phyloP scores from a whole-genome alignment of 164 flowering plant genomes.

The Vitis amurensis region DNA sequence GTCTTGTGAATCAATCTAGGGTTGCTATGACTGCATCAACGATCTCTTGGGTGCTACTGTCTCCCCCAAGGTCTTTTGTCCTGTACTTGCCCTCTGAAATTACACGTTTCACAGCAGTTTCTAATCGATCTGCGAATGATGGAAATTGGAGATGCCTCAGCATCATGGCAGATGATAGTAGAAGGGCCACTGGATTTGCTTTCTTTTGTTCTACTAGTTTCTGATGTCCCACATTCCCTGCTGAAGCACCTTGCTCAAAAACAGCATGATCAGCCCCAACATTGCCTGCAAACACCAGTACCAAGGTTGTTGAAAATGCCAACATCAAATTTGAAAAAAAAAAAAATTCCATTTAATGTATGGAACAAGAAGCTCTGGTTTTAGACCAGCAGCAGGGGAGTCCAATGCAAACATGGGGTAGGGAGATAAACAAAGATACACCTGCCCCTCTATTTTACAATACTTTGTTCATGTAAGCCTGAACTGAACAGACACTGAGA shows the following conservation, averaged over 20 bases:
- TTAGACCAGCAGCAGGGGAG: too few relatives aligned
- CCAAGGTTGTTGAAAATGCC: too few relatives aligned
- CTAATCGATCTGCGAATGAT: constrained; percentile 77
- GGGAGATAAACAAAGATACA: too few relatives aligned
- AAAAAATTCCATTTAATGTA: too few relatives aligned
- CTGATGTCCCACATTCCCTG: constrained; percentile 68
- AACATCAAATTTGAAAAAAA: background rate
- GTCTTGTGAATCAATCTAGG: constrained; percentile 34
- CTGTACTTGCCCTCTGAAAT: constrained; percentile 48
- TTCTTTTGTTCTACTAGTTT: constrained; percentile 44
- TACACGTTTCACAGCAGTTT: constrained; percentile 61
- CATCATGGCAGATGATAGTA: constrained; percentile 80
- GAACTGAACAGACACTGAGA: too few relatives aligned
- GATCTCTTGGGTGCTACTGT: constrained; percentile 57
- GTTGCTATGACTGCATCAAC: constrained; percentile 62
- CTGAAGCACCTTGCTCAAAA: constrained; percentile 80
- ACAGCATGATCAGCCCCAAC: constrained; percentile 71
- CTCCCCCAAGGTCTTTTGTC: constrained; percentile 66
- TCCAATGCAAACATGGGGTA: too few relatives aligned
- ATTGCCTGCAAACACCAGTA: constrained; percentile 43
- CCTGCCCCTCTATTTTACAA: too few relatives aligned
- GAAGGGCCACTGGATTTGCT: constrained; percentile 72
- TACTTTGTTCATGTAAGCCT: too few relatives aligned
- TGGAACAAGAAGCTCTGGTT: too few relatives aligned
- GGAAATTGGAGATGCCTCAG: constrained; percentile 71